Evolutionary conservation across 495 filamentous ascomycete species (phyloP), one percentile per base, ranked within the genome.

Genomic region (Neurospora sublineolata): DNA sequence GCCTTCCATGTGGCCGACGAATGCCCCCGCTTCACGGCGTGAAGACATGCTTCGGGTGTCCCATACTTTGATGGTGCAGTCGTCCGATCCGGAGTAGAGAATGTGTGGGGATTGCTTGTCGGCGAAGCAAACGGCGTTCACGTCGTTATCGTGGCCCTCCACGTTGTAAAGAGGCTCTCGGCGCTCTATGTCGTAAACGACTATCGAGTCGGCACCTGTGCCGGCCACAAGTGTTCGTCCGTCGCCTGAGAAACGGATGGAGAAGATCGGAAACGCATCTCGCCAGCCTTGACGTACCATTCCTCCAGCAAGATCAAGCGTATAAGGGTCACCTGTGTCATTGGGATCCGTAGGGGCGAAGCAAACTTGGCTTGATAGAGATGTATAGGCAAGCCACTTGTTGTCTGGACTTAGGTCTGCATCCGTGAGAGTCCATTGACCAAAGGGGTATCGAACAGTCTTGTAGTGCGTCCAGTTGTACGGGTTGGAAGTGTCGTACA

Each of bases 401-500:
- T 97, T 97, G 81, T 99, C 94, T 1, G 94, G 95, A 72, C 92
- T 96, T 33, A 99, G 81, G 6, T 89, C 90, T 37, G 95, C 94
- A 82, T 99, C 95, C 12, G 94, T 99, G 74, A 99, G 91, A 3
- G 94, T 98, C 95, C 95, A 99, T 73, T 91, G 89, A 3, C 93
- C 95, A 70, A 88, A 90, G 4, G 92, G 91, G 81, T 97, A 97
- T 23, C 86, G 81, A 11, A 94, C 93, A 0, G 92, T 94, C 81
- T 97, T 98, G 82, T 97, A 97, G 79, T 97, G 94, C 76, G 90
- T 90, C 95, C 95, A 99, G 69, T 92, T 87, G 78, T 94, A 96
- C 0, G 95, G 95, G 72, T 97, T 97, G 2, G 93, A 96, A 0
- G 95, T 97, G 78, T 99, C 95, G 79, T 98, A 99, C 91, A 99